Base-by-base conservation (phyloP, 805 yeast genomes). In the Lipomyces mesembrius region DNA sequence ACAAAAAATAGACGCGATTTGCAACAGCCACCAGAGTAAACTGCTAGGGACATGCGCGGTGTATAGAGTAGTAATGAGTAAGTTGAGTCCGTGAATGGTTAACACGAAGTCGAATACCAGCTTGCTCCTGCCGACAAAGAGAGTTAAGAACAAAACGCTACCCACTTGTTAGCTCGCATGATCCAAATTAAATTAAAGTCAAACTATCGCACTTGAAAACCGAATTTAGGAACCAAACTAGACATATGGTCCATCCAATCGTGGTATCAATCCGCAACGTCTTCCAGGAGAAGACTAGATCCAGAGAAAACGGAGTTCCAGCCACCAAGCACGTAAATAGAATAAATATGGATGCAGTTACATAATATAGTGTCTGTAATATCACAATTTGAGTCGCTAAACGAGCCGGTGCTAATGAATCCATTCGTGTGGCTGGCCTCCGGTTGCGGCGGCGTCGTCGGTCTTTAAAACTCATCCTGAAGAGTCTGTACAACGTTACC, bases 71-170 rank as follows among this genome's bases (percentile, higher is more conserved):
- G 87, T 91, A 2, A 91, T 87, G 2, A 87, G 61, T 29, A 94
- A 77, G 78, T 94, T 89, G 60, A 95, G 84, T 27, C 89, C 86
- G 77, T 95, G 97, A 17, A 94, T 86, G 0, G 99, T 95, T n/a
- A 94, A 75, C 11, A 97, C 97, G 80, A 95, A 94, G 78, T 94
- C 99, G 90, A 97, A 90, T 0, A 98, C 98, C 60, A 94, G 80
- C 77, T 94, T 95, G 54, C 97, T 90, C 65, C 98, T 82, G 0
- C 98, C 97, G 12, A 94, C 97, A 34, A 94, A 87, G 1, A 93
- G 78, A 0, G 96, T 91, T 75, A 94, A 87, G 75, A 91, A 92
- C 11, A 91, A 77, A 1, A 92, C 97, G 72, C 96, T 89, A 53
- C 9, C 14, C 20, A 17, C 11, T 34, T 11, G 27, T 20, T 11